phyloP scores from a whole-genome alignment of 2,329 filamentous ascomycete genomes.

The Colletotrichum brevisporum region DNA sequence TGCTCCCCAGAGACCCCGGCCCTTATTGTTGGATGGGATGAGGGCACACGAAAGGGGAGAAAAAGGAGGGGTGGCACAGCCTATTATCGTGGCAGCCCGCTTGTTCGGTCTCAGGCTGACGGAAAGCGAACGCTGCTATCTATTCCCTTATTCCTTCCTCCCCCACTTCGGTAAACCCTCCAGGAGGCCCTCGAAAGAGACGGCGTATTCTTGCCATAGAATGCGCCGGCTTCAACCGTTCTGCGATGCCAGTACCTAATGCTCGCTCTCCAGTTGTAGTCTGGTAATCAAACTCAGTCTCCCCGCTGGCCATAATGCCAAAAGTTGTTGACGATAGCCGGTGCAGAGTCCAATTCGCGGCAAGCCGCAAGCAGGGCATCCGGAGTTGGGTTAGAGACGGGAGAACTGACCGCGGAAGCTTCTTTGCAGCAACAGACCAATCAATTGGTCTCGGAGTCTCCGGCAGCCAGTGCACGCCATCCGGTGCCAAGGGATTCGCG shows the following conservation, averaged over 20 bases:
- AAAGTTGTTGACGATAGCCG: not conserved
- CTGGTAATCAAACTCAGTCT: not conserved
- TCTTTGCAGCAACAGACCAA: not conserved
- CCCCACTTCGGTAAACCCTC: too few species aligned
- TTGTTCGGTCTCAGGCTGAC: not conserved
- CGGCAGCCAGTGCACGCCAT: too few species aligned
- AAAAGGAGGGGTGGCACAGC: too few species aligned
- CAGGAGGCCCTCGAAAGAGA: not conserved
- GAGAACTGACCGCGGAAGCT: not conserved
- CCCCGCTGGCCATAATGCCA: constrained; percentile 8
- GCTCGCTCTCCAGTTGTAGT: not conserved
- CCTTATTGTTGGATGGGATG: too few species aligned
- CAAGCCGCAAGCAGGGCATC: not conserved
- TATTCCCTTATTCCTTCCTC: not conserved
- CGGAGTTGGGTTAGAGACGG: too few species aligned
- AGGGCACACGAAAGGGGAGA: too few species aligned
- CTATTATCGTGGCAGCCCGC: not conserved
- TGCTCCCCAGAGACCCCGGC: too few species aligned
- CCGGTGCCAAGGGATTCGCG: too few species aligned
- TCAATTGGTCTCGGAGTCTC: too few species aligned
- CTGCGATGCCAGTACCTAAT: not conserved
- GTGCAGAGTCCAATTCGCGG: not conserved
- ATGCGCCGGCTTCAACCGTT: not conserved
- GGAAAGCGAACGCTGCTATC: not conserved
- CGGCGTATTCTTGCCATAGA: constrained; percentile 10